Conservation (phyloP, 768 basidiomycete species). For the Agrocybe praecox region DNA sequence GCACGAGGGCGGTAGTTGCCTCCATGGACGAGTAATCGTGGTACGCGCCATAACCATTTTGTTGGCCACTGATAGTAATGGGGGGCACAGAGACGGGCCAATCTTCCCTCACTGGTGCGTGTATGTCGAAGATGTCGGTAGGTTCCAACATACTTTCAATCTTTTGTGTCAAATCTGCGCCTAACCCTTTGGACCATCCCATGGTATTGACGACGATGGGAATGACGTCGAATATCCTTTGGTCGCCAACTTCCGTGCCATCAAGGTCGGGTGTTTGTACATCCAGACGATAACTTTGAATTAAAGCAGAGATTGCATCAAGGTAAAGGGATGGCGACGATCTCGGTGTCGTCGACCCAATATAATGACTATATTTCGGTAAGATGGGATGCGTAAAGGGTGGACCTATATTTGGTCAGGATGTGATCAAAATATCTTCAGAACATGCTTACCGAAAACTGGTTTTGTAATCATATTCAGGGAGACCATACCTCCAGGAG, state of each 20-base stretch:
- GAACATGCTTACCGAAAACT: constrained; percentile 59
- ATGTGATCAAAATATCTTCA: not conserved
- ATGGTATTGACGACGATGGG: constrained; percentile 95
- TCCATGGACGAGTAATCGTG: constrained; percentile 7
- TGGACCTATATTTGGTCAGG: constrained; percentile 55
- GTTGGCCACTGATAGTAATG: not conserved
- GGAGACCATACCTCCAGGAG: constrained; percentile 82
- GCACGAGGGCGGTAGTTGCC: constrained; percentile 26
- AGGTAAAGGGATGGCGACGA: constrained; percentile 80
- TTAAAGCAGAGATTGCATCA: constrained; percentile 61
- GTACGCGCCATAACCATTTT: constrained; percentile 11
- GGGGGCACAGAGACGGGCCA: constrained; percentile 13
- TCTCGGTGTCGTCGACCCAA: constrained; percentile 79
- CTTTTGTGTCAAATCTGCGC: constrained; percentile 71
- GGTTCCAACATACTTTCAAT: constrained; percentile 72
- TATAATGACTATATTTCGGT: constrained; percentile 76
- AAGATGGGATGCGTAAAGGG: constrained; percentile 82
- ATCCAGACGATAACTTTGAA: constrained; percentile 72
- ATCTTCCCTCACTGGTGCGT: constrained; percentile 28
- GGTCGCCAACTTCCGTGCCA: constrained; percentile 25
- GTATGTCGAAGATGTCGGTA: constrained; percentile 59
- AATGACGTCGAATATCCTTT: constrained; percentile 56
- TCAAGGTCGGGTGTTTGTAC: constrained; percentile 48
- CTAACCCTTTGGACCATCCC: constrained; percentile 96
- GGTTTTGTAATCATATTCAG: constrained; percentile 70